Evolutionary conservation across 108 stramenopile species (phyloP).

Genomic region (Stephanodiscus triporus): DNA sequence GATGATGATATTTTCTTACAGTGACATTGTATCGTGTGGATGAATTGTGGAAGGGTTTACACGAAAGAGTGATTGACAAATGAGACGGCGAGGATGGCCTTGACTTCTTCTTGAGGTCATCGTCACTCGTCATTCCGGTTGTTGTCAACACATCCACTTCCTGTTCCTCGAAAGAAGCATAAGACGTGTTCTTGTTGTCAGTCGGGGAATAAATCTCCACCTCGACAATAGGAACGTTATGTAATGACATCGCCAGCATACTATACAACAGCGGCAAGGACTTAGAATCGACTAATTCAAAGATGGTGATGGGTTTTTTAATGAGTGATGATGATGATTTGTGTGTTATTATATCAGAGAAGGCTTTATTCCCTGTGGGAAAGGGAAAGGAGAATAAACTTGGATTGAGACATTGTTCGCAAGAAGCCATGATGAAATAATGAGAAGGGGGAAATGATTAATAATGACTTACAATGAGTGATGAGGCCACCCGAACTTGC

Average conservation of each 20-base stretch:
- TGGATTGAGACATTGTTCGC: background rate
- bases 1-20: constrained; percentile 16
- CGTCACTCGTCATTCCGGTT: background rate
- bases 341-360: constrained; percentile 6
- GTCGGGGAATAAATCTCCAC: constrained; percentile 3
- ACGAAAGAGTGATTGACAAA: constrained; percentile 44
- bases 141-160: background rate
- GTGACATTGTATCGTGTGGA: constrained; percentile 26
- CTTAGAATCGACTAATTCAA: constrained; percentile 39
- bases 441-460: background rate
- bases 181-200: constrained; percentile 2
- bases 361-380: constrained; percentile 7
- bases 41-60: constrained; percentile 14
- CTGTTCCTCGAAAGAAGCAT: background rate
- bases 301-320: constrained; percentile 21
- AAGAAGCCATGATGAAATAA: background rate
- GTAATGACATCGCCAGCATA: constrained; percentile 42
- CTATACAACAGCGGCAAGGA: constrained; percentile 32
- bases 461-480: constrained; percentile 28
- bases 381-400: background rate
- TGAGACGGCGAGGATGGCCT: constrained; percentile 24
- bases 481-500: constrained; percentile 42
- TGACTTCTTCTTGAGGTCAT: background rate
- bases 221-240: constrained; percentile 13
- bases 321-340: constrained; percentile 5